Evolutionary conservation across 2,329 filamentous ascomycete species (phyloP), one percentile per base, ranked within the genome.

Genomic region (Epichloe festucae): DNA sequence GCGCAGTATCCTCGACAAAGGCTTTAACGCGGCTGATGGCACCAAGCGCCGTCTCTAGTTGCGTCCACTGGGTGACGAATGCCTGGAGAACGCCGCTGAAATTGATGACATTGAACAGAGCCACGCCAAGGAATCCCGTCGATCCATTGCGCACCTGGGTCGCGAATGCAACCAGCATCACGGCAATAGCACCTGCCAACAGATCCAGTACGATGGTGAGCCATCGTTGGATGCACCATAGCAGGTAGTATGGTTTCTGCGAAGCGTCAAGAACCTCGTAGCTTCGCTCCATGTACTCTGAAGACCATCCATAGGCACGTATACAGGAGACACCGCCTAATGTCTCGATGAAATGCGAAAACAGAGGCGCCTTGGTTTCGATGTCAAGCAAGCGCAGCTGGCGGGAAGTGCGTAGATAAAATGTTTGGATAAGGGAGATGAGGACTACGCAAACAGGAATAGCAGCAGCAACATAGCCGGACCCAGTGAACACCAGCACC

Each of bases 191-290:
- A 0, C 73, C 70, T 0, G 75, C 70, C 3, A 62, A 46, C 2
- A 78, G 58, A 53, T 77, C 73, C 10, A 78, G 58, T 1, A 73
- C 71, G 2, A 78, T 58, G 0, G 64, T 70, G 1, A 77, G 61
- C 73, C 74, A 78, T 23, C 70, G 63, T 54, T 77, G 75, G 14
- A 77, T 70, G 19, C 69, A 68, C 52, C 66, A 71, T 10, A 76
- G 64, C 6, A 76, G 61, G 52, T 78, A 65, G 6, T 55, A 62
- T 0, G 62, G 63, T n/a, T 58, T 54, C 41, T 66, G 63, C 0
- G 60, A 64, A 1, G 44, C 48, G 47, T 58, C 73, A 7, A 79
- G 65, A 49, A 55, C 52, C 34, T 36, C 46, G 27, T 42, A 39
- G 43, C 57, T 56, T 5, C 56, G 57, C 7, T 58, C 48, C 11